Conservation (phyloP, 2,329 filamentous ascomycete species). For the Chrysosporium queenslandicum region DNA sequence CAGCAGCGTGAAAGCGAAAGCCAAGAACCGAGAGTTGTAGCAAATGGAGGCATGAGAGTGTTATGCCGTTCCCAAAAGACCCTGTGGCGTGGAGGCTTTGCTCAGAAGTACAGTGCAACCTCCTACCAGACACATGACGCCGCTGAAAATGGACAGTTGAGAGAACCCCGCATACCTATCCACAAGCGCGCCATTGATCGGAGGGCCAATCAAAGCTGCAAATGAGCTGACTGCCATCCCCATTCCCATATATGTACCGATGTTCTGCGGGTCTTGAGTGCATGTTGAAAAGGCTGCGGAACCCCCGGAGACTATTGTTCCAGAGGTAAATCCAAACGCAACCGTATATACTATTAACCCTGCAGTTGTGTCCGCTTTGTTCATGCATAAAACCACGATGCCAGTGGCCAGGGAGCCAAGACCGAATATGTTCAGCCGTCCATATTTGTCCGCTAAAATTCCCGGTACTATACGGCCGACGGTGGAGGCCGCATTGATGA, state of each 20-base stretch:
- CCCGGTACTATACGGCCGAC: constrained; percentile 51
- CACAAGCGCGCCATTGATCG: constrained; percentile 14
- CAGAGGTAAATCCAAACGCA: constrained; percentile 44
- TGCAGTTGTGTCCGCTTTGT: constrained; percentile 29
- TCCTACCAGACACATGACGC: constrained; percentile 1
- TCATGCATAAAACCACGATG: constrained; percentile 37
- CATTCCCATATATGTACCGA: constrained; percentile 50
- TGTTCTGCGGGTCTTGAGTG: constrained; percentile 40
- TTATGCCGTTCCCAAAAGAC: neutral
- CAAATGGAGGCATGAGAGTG: too few relatives aligned
- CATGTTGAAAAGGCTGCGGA: constrained; percentile 6
- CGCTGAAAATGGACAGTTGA: constrained; percentile 8
- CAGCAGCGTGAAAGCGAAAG: too few relatives aligned
- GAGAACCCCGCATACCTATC: neutral
- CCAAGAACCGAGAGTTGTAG: too few relatives aligned
- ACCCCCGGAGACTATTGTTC: constrained; percentile 41
- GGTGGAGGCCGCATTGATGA: constrained; percentile 54
- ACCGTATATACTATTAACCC: constrained; percentile 34
- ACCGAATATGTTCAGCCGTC: constrained; percentile 46
- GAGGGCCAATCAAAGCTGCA: constrained; percentile 13
- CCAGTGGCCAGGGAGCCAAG: constrained; percentile 35
- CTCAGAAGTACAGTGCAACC: too few relatives aligned
- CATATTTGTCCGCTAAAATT: constrained; percentile 42
- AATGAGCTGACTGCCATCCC: constrained; percentile 9
- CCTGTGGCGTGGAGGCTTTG: too few relatives aligned